These are phyloP conservation scores for Alternaria novae-zelandiae DNA, from an alignment of 2,329 filamentous ascomycete genomes.

Conservation along the genomic window DNA sequence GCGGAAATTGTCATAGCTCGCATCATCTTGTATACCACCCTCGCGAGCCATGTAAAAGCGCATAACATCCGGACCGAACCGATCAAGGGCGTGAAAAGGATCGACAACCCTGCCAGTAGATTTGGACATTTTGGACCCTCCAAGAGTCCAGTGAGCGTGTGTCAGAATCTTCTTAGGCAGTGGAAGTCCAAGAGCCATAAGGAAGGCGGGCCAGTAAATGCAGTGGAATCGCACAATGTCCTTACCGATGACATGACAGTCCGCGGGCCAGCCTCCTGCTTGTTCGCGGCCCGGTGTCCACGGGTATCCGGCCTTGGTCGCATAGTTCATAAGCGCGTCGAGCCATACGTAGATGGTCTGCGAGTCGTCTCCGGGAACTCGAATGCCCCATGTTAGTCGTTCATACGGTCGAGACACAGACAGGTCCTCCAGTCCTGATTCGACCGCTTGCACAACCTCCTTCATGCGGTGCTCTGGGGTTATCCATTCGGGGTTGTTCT, in stretches of 20 bases:
- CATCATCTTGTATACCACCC: conserved; percentile 77
- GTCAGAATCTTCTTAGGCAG: conserved; percentile 80
- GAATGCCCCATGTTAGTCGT: conserved; percentile 85
- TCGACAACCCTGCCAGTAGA: conserved; percentile 94
- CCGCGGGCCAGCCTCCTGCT: conserved; percentile 80
- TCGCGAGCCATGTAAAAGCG: conserved; percentile 87
- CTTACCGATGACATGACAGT: conserved; percentile 93
- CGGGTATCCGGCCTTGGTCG: conserved; percentile 86
- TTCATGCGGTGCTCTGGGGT: conserved; percentile 74
- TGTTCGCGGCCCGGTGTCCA: conserved; percentile 71
- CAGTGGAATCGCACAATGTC: conserved; percentile 95
- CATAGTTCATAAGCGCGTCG: conserved; percentile 92
- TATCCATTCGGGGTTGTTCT: conserved; percentile 78
- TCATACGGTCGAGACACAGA: conserved; percentile 84
- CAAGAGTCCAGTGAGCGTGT: conserved; percentile 96
- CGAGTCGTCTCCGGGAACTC: conserved; percentile 78
- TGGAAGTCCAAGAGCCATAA: conserved; percentile 84
- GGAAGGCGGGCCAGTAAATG: conserved; percentile 96
- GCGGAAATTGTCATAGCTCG: conserved; percentile 81
- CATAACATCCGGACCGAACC: conserved; percentile 86
- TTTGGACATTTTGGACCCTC: conserved; percentile 93
- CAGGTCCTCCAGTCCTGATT: conserved; percentile 80
- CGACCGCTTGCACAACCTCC: conserved; percentile 79
- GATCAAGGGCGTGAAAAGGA: conserved; percentile 86
- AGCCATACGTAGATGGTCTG: conserved; percentile 99